Conservation (phyloP, 495 filamentous ascomycete species). For the Neurospora sp. region DNA sequence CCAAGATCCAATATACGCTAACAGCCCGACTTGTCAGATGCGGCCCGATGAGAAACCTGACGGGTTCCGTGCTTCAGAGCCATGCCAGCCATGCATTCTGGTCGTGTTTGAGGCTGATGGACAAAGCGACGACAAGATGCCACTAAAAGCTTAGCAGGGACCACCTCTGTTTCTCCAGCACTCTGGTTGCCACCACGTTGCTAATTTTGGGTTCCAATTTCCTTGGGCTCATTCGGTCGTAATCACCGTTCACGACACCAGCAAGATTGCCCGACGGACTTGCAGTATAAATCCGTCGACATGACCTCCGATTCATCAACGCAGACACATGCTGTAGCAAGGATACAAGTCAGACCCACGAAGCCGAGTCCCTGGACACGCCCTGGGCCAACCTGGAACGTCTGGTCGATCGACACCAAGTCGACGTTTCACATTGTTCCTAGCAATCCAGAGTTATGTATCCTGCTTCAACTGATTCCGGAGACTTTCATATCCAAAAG, state of each 20-base stretch:
- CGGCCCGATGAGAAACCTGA: background rate
- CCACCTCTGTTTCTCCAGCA: background rate
- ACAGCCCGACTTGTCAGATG: background rate
- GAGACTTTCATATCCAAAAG: background rate
- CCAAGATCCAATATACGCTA: background rate
- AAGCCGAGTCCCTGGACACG: background rate
- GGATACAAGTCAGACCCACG: background rate
- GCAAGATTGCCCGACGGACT: background rate
- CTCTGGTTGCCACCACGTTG: background rate
- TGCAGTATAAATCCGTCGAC: background rate
- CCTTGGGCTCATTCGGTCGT: background rate
- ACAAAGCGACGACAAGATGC: background rate
- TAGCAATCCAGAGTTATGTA: background rate
- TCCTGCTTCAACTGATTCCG: background rate
- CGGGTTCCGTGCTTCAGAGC: background rate
- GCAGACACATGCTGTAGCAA: background rate
- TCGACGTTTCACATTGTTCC: background rate
- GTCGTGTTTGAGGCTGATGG: background rate
- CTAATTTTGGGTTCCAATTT: background rate
- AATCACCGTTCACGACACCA: background rate
- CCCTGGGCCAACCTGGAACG: background rate
- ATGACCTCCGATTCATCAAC: background rate
- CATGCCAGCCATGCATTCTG: background rate
- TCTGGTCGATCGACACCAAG: background rate
- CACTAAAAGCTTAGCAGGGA: background rate